Conservation (phyloP, 2,329 filamentous ascomycete species). For the Exophiala xenobiotica region DNA sequence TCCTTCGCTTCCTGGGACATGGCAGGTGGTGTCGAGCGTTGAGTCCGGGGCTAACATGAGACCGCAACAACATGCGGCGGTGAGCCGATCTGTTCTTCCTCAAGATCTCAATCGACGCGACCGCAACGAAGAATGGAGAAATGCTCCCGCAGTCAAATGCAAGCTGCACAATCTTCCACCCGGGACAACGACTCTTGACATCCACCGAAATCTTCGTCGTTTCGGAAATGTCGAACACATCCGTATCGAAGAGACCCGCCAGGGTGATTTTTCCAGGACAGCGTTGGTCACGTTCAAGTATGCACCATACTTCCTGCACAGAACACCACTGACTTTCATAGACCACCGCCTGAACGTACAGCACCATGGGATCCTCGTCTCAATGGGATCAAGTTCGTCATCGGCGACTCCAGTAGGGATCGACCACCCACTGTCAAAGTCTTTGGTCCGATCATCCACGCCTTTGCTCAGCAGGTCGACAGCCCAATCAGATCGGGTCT, state of each 20-base stretch:
- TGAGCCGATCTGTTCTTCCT: neutral
- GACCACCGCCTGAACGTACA: slow-evolving; percentile 40
- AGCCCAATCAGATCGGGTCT: slow-evolving; percentile 22
- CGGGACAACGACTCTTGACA: slow-evolving; percentile 36
- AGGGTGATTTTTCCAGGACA: slow-evolving; percentile 40
- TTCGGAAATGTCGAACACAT: slow-evolving; percentile 58
- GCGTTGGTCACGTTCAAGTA: slow-evolving; percentile 57
- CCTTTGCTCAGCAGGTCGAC: slow-evolving; percentile 1
- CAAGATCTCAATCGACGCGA: neutral
- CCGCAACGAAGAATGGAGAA: slow-evolving; percentile 37
- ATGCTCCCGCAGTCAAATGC: slow-evolving; percentile 42
- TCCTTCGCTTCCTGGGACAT: neutral
- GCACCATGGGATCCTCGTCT: slow-evolving; percentile 22
- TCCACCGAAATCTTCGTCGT: slow-evolving; percentile 54
- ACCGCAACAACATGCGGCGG: neutral
- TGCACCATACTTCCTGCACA: slow-evolving; percentile 45
- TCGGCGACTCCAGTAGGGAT: slow-evolving; percentile 3
- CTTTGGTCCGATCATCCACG: slow-evolving; percentile 2
- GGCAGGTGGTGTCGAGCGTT: neutral
- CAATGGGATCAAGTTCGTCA: slow-evolving; percentile 14
- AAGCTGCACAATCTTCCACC: slow-evolving; percentile 38
- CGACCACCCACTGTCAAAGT: slow-evolving; percentile 13
- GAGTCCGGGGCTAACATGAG: neutral
- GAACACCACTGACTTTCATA: slow-evolving; percentile 34
- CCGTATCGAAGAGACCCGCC: slow-evolving; percentile 52